Conservation (phyloP, 495 filamentous ascomycete species). For the Tuber umbilicatum region DNA sequence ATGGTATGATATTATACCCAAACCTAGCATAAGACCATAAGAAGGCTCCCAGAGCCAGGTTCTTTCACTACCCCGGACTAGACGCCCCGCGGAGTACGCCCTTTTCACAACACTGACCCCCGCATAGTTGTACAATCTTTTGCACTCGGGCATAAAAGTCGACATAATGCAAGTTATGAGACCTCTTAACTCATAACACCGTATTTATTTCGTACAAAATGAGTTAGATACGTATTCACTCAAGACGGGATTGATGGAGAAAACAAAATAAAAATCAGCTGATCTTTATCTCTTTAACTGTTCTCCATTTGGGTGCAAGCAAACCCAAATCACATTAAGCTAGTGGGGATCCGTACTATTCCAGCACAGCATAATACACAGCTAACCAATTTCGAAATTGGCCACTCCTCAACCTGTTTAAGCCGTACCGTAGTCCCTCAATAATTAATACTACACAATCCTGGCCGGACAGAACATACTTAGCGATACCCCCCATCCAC, state of each 20-base stretch:
- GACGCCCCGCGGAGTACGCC: not conserved
- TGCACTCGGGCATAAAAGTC: too few species aligned
- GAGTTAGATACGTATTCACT: not conserved
- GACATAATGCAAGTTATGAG: not conserved
- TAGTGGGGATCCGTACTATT: not conserved
- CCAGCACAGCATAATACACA: not conserved
- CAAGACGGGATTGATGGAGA: too few species aligned
- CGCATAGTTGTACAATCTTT: too few species aligned
- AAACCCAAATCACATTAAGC: not conserved
- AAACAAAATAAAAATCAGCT: not conserved
- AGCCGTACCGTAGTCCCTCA: not conserved
- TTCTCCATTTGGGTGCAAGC: not conserved
- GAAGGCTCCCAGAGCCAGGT: not conserved
- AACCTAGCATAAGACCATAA: not conserved
- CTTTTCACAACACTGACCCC: not conserved
- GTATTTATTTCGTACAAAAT: not conserved
- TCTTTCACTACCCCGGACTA: not conserved
- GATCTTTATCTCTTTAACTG: not conserved
- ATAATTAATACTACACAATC: not conserved
- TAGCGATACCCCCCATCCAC: not conserved
- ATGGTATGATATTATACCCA: not conserved
- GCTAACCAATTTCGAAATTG: not conserved
- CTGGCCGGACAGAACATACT: not conserved
- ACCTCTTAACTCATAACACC: not conserved
- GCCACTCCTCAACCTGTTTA: not conserved